Percentiles rank a stretch among this genome's conserved stretches.
Evolutionary conservation across 2,329 filamentous ascomycete species (phyloP).

Genomic region (Leptodontidium sp.): DNA sequence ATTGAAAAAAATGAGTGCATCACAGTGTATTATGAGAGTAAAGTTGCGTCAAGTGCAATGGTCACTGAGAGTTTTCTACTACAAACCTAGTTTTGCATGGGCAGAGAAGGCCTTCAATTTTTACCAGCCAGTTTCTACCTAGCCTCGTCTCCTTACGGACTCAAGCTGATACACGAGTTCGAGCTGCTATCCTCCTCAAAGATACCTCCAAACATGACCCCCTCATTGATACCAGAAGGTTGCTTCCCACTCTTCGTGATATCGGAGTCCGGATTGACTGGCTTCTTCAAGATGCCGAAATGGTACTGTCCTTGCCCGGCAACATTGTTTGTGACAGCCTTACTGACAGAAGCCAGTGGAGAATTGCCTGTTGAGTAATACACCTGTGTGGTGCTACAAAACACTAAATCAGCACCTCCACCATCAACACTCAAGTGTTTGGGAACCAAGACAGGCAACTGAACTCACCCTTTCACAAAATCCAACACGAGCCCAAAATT

Average conservation of each 20-base stretch:
- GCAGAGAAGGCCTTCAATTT: too few relatives aligned
- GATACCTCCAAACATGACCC: conserved; percentile 60
- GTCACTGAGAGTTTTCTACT: too few relatives aligned
- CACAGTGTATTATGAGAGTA: too few relatives aligned
- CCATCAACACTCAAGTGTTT: too few relatives aligned
- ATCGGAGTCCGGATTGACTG: conserved; percentile 53
- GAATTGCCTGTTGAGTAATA: conserved; percentile 61
- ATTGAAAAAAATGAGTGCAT: too few relatives aligned
- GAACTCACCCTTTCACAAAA: conserved; percentile 59
- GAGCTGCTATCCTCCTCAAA: conserved; percentile 59
- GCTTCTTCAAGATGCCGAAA: conserved; percentile 69
- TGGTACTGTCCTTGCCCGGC: conserved; percentile 68
- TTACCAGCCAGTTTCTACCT: too few relatives aligned
- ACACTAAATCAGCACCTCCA: too few relatives aligned
- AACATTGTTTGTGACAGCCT: conserved; percentile 58
- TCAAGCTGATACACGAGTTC: conserved; percentile 47
- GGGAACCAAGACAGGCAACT: too few relatives aligned
- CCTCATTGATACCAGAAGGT: conserved; percentile 58
- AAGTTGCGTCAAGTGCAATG: too few relatives aligned
- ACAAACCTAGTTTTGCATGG: too few relatives aligned
- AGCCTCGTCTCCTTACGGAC: neutral
- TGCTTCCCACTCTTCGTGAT: conserved; percentile 59
- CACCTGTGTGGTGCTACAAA: conserved; percentile 60
- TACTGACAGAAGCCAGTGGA: conserved; percentile 56
- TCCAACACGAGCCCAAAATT: conserved; percentile 69